Evolutionary conservation across 352 stramenopile genomes (phyloP), one percentile per base, ranked within the genome.

Genomic region (Globisporangium viniferum): DNA sequence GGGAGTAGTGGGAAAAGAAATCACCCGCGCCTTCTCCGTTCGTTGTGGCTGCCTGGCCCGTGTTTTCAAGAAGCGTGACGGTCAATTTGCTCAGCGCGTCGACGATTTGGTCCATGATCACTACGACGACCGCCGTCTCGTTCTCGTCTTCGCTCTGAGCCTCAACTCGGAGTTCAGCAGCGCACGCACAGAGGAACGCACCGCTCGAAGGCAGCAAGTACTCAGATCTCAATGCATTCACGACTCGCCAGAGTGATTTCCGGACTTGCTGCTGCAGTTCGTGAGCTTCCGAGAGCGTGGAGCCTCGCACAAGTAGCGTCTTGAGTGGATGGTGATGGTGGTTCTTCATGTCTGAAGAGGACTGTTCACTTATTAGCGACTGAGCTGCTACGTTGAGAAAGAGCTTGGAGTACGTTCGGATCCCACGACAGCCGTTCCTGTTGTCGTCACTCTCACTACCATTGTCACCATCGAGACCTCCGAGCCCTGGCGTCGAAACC

Each of bases 121-220:
- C 24, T 24, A 57, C 49, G 29, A 31, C 36, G 9, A 1, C 27
- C 18, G 1, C 9, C 1, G 9, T 56, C 24, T 56, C 24, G 2
- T 15, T 56, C 2, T 55, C 24, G 5, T 55, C 20, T 6, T 53
- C 18, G 1, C 22, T 20, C 6, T 58, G 36, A 6, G 59, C 35
- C 14, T 35, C 29, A 3, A 59, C 20, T 18, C 36, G 60, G 9
- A 68, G 27, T 24, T 62, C 67, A 1, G 60, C 61, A 10, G 60
- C 53, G 20, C 53, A 68, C 6, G 67, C 67, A 27, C 60, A 64
- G 12, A 68, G 54, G 53, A 41, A 59, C 2, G 67, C 51, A 33
- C 67, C 67, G n/a, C 59, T 67, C 14, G 54, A 49, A 12, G 67
- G 67, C 7, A 72, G 54, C 12, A 72, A 8, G 31, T 64, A 54